Conservation (phyloP, 192 early-diverging fungal species). For the Backusella australiensis region DNA sequence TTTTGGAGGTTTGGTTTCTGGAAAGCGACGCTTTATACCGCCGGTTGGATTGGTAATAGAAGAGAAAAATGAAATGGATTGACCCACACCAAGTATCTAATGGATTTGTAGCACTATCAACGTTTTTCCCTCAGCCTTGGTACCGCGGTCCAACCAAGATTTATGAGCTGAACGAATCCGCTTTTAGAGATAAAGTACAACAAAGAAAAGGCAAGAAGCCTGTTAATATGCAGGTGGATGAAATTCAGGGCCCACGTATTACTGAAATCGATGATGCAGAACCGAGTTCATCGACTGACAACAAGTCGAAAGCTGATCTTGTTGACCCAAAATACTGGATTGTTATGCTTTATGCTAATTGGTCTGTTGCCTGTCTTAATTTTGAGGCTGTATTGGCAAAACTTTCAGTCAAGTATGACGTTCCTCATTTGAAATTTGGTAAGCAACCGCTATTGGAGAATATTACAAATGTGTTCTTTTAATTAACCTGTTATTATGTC, state of each 20-base stretch:
- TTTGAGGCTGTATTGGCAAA: slow-evolving; percentile 52
- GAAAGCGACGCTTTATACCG: slow-evolving; percentile 31
- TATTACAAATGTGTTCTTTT: neutral
- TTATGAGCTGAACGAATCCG: slow-evolving; percentile 31
- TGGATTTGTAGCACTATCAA: slow-evolving; percentile 15
- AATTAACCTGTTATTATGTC: neutral
- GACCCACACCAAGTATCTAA: slow-evolving; percentile 8
- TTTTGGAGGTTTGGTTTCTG: slow-evolving; percentile 41
- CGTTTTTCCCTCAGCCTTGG: slow-evolving; percentile 48
- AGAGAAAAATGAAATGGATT: neutral
- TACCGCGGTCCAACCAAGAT: slow-evolving; percentile 52
- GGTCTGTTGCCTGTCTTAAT: slow-evolving; percentile 47
- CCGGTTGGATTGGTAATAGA: slow-evolving; percentile 40
- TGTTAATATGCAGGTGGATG: neutral
- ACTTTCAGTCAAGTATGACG: slow-evolving; percentile 44
- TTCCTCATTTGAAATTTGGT: slow-evolving; percentile 30
- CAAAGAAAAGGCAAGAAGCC: neutral
- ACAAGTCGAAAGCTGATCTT: neutral
- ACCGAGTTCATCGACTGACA: neutral
- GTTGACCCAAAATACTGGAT: slow-evolving; percentile 48
- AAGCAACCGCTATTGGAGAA: neutral
- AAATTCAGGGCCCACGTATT: slow-evolving; percentile 18
- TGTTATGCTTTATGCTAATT: slow-evolving; percentile 50
- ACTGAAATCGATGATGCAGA: slow-evolving; percentile 30
- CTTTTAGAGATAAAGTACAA: slow-evolving; percentile 27